Conservation (phyloP, 2,329 filamentous ascomycete genomes). For the Nannizziopsis barbatae region DNA sequence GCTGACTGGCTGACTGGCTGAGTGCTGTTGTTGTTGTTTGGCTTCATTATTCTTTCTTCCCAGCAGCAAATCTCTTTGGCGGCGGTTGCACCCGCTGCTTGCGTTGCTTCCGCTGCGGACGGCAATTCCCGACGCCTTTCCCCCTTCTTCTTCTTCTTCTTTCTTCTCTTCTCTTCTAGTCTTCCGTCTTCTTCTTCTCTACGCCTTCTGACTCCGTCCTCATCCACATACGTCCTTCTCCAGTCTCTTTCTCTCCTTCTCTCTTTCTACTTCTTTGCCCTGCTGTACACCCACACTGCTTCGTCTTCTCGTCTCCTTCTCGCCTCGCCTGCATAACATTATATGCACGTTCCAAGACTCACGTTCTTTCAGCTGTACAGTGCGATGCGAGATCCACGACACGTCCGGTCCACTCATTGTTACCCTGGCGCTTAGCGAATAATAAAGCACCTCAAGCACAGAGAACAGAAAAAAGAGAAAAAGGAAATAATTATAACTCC, state of each 20-base stretch:
- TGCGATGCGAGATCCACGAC: constrained; percentile 14
- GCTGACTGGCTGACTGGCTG: no score
- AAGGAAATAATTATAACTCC: no score
- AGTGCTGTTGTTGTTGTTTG: no score
- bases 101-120: neutral
- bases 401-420: constrained; percentile 8
- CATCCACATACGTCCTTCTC: constrained; percentile 13
- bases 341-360: neutral
- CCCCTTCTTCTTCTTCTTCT: constrained; percentile 15
- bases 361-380: neutral
- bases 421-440: constrained; percentile 7
- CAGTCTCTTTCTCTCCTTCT: constrained; percentile 16
- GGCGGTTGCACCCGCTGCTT: neutral
- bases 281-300: neutral
- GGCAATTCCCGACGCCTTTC: constrained; percentile 15
- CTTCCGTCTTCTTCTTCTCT: constrained; percentile 12
- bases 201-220: no score
- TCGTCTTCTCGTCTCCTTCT: neutral
- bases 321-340: neutral
- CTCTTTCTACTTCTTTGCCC: constrained; percentile 9
- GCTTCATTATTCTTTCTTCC: no score
- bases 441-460: neutral
- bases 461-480: constrained; percentile 3
- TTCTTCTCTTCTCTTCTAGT: constrained; percentile 19
- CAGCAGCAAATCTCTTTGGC: neutral